Conservation (phyloP, 2,329 filamentous ascomycete species). For the Acrodontium crateriforme region DNA sequence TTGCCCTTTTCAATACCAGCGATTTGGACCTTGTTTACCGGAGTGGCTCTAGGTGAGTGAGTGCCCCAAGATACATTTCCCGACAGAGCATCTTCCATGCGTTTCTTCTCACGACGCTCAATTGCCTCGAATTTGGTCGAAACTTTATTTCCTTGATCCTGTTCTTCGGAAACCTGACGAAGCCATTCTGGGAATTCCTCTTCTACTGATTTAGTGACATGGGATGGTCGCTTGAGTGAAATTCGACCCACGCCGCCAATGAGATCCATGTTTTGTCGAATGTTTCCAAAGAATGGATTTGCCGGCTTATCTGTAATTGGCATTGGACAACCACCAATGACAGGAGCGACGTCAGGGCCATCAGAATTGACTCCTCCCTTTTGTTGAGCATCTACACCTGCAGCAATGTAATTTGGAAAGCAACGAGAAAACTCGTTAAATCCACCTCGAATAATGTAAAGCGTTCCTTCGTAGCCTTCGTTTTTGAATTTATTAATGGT, state of each 20-base stretch:
- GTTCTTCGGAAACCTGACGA: constrained; percentile 47
- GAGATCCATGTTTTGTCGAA: constrained; percentile 91
- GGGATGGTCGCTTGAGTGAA: constrained; percentile 43
- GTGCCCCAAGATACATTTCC: constrained; percentile 44
- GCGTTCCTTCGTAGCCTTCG: constrained; percentile 64
- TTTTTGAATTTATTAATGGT: constrained; percentile 85
- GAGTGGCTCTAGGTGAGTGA: constrained; percentile 13
- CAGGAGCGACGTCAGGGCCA: constrained; percentile 50
- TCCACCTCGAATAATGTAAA: constrained; percentile 67
- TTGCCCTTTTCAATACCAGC: constrained; percentile 87
- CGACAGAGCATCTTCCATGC: constrained; percentile 76
- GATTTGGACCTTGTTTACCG: constrained; percentile 47
- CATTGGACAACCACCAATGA: constrained; percentile 81
- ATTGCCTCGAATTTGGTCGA: constrained; percentile 74
- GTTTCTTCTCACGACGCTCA: constrained; percentile 70
- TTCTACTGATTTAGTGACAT: constrained; percentile 33
- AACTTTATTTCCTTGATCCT: constrained; percentile 64
- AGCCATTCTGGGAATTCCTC: constrained; percentile 64
- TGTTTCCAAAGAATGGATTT: constrained; percentile 91
- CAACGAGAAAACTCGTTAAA: constrained; percentile 58
- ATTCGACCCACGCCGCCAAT: constrained; percentile 84
- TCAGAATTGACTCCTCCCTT: constrained; percentile 31
- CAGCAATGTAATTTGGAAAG: constrained; percentile 46
- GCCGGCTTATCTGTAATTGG: constrained; percentile 53
- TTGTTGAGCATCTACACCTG: constrained; percentile 2